A percentile compares a stretch with the other conserved stretches of the same genome.
Evolutionary conservation across 2,329 filamentous ascomycete species (phyloP).

Genomic region (Aspergillus hiratsukae): DNA sequence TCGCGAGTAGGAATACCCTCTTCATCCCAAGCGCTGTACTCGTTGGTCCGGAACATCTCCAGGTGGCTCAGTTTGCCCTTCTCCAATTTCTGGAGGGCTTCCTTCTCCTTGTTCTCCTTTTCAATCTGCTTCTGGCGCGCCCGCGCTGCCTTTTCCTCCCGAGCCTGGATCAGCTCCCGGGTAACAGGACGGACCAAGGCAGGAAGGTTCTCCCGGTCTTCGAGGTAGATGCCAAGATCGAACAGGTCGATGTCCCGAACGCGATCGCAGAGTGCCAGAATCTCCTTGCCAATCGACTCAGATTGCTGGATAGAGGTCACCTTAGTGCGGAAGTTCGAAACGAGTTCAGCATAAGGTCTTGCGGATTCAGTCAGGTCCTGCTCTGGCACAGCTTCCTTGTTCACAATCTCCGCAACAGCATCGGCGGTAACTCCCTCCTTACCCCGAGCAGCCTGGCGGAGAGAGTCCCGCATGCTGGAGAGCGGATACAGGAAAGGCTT

Average conservation of each 20-base stretch:
- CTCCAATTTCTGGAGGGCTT: slow-evolving; percentile 42
- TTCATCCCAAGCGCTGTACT: slow-evolving; percentile 75
- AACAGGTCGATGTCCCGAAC: slow-evolving; percentile 79
- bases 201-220: slow-evolving; percentile 66
- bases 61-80: slow-evolving; percentile 55
- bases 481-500: slow-evolving; percentile 59
- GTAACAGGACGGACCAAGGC: slow-evolving; percentile 70
- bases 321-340: slow-evolving; percentile 40
- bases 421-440: slow-evolving; percentile 39
- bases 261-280: slow-evolving; percentile 71
- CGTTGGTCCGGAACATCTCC: slow-evolving; percentile 55
- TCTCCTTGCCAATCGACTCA: slow-evolving; percentile 62
- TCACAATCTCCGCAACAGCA: slow-evolving; percentile 37
- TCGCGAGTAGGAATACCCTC: slow-evolving; percentile 76
- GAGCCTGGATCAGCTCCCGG: slow-evolving; percentile 51
- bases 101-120: slow-evolving; percentile 46
- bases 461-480: slow-evolving; percentile 53
- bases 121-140: slow-evolving; percentile 45
- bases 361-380: slow-evolving; percentile 23
- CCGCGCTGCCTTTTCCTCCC: slow-evolving; percentile 50
- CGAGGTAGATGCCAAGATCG: slow-evolving; percentile 79
- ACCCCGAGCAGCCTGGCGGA: slow-evolving; percentile 53
- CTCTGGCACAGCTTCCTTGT: slow-evolving; percentile 20
- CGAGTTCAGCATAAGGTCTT: slow-evolving; percentile 46
- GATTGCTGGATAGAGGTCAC: slow-evolving; percentile 34